These are phyloP conservation scores for Tarenaya hassleriana DNA, from an alignment of 345 rosid genomes.

Conservation along the genomic window DNA sequence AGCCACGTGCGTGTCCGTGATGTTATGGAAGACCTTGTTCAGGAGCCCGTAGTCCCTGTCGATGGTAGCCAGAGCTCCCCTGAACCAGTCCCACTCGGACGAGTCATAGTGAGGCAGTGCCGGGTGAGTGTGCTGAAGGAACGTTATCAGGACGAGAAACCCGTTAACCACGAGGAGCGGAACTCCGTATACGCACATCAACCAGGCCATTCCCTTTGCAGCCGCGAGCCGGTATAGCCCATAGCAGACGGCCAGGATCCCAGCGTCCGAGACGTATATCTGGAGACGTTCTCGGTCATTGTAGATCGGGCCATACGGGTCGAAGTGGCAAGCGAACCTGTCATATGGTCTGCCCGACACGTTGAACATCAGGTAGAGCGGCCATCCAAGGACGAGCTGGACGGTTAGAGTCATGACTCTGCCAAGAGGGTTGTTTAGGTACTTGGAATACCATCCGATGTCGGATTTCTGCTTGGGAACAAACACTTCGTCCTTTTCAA, in stretches of 20 bases:
- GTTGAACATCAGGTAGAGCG: slow-evolving; percentile 70
- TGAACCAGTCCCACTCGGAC: slow-evolving; percentile 85
- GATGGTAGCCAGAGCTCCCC: slow-evolving; percentile 77
- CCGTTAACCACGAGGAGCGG: slow-evolving; percentile 67
- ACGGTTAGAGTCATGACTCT: slow-evolving; percentile 38
- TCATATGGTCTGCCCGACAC: slow-evolving; percentile 73
- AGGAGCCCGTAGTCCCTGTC: slow-evolving; percentile 83
- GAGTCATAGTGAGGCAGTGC: slow-evolving; percentile 78
- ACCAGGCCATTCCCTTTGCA: slow-evolving; percentile 56
- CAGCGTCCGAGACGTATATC: slow-evolving; percentile 63
- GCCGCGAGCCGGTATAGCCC: slow-evolving; percentile 47
- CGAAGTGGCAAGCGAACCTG: slow-evolving; percentile 64
- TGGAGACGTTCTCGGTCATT: slow-evolving; percentile 68
- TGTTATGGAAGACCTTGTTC: slow-evolving; percentile 78
- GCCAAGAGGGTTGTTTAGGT: slow-evolving; percentile 73
- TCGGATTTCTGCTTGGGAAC: slow-evolving; percentile 60
- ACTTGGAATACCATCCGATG: slow-evolving; percentile 49
- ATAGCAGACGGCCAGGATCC: slow-evolving; percentile 48
- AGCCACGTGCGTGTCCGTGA: slow-evolving; percentile 80
- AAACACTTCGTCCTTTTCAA: slow-evolving; percentile 78
- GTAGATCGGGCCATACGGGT: slow-evolving; percentile 76
- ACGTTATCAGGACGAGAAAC: slow-evolving; percentile 67
- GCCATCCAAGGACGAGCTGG: slow-evolving; percentile 79
- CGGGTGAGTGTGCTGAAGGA: slow-evolving; percentile 84
- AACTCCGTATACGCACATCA: slow-evolving; percentile 54